Percentiles rank a stretch among this genome's conserved stretches.
Evolutionary conservation across 352 stramenopile genomes (phyloP).

Genomic region (Pythium sp.): DNA sequence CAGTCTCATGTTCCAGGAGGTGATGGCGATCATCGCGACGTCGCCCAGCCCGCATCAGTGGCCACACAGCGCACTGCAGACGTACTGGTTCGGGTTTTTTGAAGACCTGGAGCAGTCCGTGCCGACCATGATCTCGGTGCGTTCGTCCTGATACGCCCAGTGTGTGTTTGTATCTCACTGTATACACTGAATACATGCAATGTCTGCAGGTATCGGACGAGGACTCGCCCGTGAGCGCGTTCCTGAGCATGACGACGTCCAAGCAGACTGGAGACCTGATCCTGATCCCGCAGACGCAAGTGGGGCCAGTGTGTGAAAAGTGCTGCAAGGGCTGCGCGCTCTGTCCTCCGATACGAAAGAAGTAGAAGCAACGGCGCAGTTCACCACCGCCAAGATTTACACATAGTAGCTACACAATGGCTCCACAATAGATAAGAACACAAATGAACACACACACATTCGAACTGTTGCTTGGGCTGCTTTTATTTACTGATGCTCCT

Average conservation of each 20-base stretch:
- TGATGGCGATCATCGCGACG: conserved; percentile 54
- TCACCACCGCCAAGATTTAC: not conserved
- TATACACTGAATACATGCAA: no score
- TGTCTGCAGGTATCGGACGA: conserved; percentile 36
- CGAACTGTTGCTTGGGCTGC: not conserved
- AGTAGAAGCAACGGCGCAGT: not conserved
- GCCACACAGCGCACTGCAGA: conserved; percentile 61
- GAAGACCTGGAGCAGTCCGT: conserved; percentile 33
- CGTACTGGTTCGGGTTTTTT: conserved; percentile 78
- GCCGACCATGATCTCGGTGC: conserved; percentile 44
- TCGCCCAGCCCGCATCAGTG: conserved; percentile 64
- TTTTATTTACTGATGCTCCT: conserved; percentile 9
- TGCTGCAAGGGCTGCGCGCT: conserved; percentile 59
- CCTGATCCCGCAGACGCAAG: conserved; percentile 75
- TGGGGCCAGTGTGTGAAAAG: conserved; percentile 64
- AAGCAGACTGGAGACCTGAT: conserved; percentile 70
- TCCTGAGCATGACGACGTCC: conserved; percentile 68
- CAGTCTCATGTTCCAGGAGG: conserved; percentile 75
- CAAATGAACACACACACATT: not conserved
- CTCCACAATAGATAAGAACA: not conserved
- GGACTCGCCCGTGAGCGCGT: conserved; percentile 43
- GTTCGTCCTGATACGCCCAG: conserved; percentile 3
- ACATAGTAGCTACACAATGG: not conserved
- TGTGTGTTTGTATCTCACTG: not conserved
- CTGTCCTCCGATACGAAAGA: conserved; percentile 32